Evolutionary conservation across 176 grass and related monocot genomes (phyloP).

Genomic region (Neostapfia colusana): DNA sequence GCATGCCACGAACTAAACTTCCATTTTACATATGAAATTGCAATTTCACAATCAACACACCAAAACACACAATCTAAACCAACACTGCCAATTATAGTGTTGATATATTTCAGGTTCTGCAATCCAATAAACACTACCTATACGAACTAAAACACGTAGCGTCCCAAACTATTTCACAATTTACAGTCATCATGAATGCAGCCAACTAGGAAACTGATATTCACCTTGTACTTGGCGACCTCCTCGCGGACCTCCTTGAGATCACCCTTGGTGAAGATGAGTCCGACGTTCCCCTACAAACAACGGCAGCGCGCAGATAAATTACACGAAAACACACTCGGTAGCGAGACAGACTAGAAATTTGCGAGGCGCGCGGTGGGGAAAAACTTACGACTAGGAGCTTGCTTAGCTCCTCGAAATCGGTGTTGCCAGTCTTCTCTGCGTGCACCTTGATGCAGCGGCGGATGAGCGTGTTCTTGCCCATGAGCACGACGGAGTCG

Average conservation of each 20-base stretch:
- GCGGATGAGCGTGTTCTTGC: conserved; percentile 85
- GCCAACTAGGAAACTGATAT: neutral
- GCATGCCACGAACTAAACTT: too few relatives aligned
- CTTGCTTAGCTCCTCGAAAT: conserved; percentile 51
- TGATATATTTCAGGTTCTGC: too few relatives aligned
- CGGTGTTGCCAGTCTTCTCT: conserved; percentile 55
- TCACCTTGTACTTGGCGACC: conserved; percentile 80
- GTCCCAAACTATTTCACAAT: neutral
- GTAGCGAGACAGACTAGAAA: too few relatives aligned
- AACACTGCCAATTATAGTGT: too few relatives aligned
- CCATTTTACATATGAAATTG: too few relatives aligned
- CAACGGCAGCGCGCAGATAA: neutral
- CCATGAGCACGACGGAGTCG: conserved; percentile 82
- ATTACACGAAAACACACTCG: neutral
- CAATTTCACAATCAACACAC: too few relatives aligned
- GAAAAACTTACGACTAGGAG: conserved; percentile 58
- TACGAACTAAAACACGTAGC: too few relatives aligned
- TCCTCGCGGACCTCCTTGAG: conserved; percentile 88
- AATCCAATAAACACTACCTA: too few relatives aligned
- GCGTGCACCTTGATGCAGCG: conserved; percentile 74
- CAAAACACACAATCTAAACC: too few relatives aligned
- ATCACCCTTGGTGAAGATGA: conserved; percentile 93
- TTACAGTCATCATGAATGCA: neutral
- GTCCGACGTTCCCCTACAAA: conserved; percentile 74
- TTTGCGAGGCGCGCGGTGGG: too few relatives aligned